These are phyloP conservation scores for Diaporthe sp. DNA, from an alignment of 2,329 filamentous ascomycete genomes.

Conservation along the genomic window DNA sequence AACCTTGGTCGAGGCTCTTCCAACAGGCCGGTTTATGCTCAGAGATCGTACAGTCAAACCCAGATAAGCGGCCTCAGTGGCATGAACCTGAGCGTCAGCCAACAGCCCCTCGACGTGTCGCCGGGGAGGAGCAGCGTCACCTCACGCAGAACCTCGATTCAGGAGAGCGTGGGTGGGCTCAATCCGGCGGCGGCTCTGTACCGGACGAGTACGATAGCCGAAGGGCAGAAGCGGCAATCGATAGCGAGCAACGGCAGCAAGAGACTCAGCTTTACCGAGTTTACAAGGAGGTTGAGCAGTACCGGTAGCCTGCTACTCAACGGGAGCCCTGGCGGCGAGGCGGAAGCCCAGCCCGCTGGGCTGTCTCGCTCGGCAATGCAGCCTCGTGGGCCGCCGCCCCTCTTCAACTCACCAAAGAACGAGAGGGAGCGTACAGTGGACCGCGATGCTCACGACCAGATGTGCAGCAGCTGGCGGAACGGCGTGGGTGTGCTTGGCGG, in stretches of 20 bases:
- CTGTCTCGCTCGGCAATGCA: constrained; percentile 50
- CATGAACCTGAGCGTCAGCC: constrained; percentile 27
- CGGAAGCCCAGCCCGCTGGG: constrained; percentile 55
- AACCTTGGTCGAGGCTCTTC: constrained; percentile 50
- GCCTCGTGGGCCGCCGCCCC: constrained; percentile 49
- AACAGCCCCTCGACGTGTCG: constrained; percentile 4
- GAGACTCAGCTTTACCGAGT: constrained; percentile 73
- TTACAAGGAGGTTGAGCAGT: constrained; percentile 72
- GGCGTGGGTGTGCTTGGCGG: constrained; percentile 67
- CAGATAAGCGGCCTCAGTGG: constrained; percentile 24
- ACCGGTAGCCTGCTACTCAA: constrained; percentile 73
- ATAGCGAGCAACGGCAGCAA: constrained; percentile 63
- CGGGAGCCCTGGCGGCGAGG: constrained; percentile 61
- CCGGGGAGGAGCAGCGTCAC: constrained; percentile 37
- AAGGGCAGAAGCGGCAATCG: constrained; percentile 60
- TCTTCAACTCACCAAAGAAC: constrained; percentile 43
- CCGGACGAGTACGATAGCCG: constrained; percentile 41
- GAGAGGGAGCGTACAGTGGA: constrained; percentile 49
- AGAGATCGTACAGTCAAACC: constrained; percentile 64
- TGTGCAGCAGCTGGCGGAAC: constrained; percentile 68
- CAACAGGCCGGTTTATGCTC: constrained; percentile 58
- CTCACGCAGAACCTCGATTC: constrained; percentile 20
- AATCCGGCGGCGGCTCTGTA: constrained; percentile 43
- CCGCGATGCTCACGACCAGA: constrained; percentile 56
- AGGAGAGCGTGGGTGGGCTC: constrained; percentile 33